Percentiles rank a stretch among this genome's conserved stretches.
These are phyloP conservation scores for Fusarium redolens DNA, from an alignment of 2,329 filamentous ascomycete genomes.

Conservation along the genomic window DNA sequence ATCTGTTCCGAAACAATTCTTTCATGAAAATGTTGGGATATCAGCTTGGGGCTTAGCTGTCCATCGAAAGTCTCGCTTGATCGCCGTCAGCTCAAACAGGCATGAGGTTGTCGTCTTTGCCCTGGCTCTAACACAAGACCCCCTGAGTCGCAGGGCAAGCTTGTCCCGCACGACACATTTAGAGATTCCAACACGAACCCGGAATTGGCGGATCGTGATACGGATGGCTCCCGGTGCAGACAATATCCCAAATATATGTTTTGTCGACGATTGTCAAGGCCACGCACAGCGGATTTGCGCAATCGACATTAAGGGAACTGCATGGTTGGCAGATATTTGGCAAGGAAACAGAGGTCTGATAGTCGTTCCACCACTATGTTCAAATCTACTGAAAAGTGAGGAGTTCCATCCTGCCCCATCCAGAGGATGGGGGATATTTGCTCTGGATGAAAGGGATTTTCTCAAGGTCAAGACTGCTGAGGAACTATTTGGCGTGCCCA, in stretches of 20 bases:
- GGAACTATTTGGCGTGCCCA: conserved; percentile 49
- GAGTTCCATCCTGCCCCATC: conserved; percentile 46
- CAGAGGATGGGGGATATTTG: conserved; percentile 62
- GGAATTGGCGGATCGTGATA: conserved; percentile 64
- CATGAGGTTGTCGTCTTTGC: conserved; percentile 65
- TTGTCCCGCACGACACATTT: not conserved
- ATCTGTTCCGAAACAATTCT: conserved; percentile 63
- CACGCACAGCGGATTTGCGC: conserved; percentile 62
- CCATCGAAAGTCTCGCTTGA: conserved; percentile 82
- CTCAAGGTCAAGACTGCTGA: conserved; percentile 49
- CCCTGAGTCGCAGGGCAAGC: not conserved
- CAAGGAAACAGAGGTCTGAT: conserved; percentile 46
- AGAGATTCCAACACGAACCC: conserved; percentile 48
- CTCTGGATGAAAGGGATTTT: conserved; percentile 59
- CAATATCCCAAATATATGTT: conserved; percentile 67
- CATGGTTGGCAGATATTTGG: conserved; percentile 67
- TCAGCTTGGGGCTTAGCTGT: conserved; percentile 93
- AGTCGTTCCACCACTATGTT: conserved; percentile 41
- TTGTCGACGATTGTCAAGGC: conserved; percentile 59
- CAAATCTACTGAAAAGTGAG: conserved; percentile 42
- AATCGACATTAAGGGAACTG: conserved; percentile 60
- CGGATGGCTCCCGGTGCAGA: conserved; percentile 52
- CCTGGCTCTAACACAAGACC: conserved; percentile 51
- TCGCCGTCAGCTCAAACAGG: conserved; percentile 87
- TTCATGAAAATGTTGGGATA: conserved; percentile 78